Evolutionary conservation across 257 asterid species (phyloP), one percentile per base, ranked within the genome.

Genomic region (Linderniella brevidens): DNA sequence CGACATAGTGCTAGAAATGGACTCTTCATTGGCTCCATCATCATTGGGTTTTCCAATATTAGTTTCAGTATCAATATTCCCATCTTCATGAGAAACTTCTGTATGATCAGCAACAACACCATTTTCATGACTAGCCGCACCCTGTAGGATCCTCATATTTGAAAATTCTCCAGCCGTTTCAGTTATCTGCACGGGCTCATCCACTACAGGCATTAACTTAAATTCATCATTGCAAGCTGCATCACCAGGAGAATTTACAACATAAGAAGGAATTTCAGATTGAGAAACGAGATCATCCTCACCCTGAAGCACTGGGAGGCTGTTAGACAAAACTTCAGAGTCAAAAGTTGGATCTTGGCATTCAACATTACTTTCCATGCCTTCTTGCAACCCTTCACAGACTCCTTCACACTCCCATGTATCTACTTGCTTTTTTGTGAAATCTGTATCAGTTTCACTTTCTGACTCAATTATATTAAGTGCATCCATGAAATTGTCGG

Each of bases 391-490:
- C 49, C 49, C 64, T 52, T 61, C 64, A 53, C 58, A 64, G 57
- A 48, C 56, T 61, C 45, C 65, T 49, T 62, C 66, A 51, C 32
- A 57, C 73, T 52, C 69, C 76, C 67, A 62, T 52, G 53, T 57
- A 54, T 37, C 63, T 25, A 25, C 74, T 62, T 48, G 70, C 71
- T 69, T 76, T 62, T 64, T 68, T 29, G 54, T 68, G 64, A 61
- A 62, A 52, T 81, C 92, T 55, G 62, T 15, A 61, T 90, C 99
- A 57, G 74, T 69, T 68, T 85, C 96, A 55, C 59, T 55, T 56
- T 85, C 96, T 37, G 93, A 75, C 52, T 75, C 96, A 53, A 81
- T 82, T 46, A 77, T 68, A 69, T 90, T 85, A 63, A 90, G 96
- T 35, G 99, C 99, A 71, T 90, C 99, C 68, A 79, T 72, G 56